These are phyloP conservation scores for Rhizopus arrhizus DNA, from an alignment of 371 early-diverging fungal species.

Conservation along the genomic window DNA sequence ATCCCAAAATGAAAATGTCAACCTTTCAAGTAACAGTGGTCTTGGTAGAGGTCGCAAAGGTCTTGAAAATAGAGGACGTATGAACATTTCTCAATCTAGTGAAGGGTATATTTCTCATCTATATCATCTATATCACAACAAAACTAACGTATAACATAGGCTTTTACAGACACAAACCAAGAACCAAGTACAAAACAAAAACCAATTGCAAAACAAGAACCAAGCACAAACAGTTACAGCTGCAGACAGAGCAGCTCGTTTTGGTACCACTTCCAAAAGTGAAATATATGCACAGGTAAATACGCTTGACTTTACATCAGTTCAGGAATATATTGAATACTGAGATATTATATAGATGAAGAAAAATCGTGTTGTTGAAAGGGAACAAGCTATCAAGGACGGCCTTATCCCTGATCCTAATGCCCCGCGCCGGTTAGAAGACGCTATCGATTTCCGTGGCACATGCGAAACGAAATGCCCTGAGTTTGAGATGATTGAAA, in stretches of 20 bases:
- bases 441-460: conserved; percentile 75
- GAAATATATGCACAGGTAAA: conserved; percentile 28
- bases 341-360: conserved; percentile 36
- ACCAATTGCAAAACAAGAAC: too few species aligned
- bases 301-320: neutral
- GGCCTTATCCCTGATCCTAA: conserved; percentile 68
- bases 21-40: too few species aligned
- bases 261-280: conserved; percentile 34
- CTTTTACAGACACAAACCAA: too few species aligned
- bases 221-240: neutral
- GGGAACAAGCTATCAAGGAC: conserved; percentile 46
- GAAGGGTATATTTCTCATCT: too few species aligned
- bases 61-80: too few species aligned
- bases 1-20: too few species aligned
- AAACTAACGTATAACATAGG: too few species aligned
- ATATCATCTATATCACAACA: too few species aligned
- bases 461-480: conserved; percentile 91
- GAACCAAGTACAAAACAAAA: too few species aligned
- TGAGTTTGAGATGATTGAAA: conserved; percentile 84
- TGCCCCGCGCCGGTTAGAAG: conserved; percentile 54
- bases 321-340: neutral
- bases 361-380: conserved; percentile 44
- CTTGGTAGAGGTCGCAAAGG: too few species aligned
- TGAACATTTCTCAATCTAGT: too few species aligned
- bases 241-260: conserved; percentile 35